Conservation (phyloP, 2,329 filamentous ascomycete genomes). For the Colletotrichum acutatum region DNA sequence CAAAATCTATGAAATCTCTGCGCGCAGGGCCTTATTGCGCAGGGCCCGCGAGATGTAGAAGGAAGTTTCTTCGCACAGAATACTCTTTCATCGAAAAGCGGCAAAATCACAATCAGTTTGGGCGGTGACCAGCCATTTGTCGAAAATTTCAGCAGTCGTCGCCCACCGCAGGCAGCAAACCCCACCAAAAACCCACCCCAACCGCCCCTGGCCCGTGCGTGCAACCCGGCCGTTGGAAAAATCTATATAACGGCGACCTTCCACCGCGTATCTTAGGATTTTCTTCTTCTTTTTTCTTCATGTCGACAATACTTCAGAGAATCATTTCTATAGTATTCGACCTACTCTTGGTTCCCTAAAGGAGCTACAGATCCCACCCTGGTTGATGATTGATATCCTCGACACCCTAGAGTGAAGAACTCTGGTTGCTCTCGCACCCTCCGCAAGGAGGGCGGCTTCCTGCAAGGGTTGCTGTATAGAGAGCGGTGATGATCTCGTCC, state of each 20-base stretch:
- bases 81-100: neutral
- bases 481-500: conserved; percentile 94
- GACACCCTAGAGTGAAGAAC: conserved; percentile 88
- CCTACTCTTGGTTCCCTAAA: conserved; percentile 91
- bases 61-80: neutral
- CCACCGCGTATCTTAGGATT: conserved; percentile 46
- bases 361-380: conserved; percentile 95
- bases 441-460: conserved; percentile 69
- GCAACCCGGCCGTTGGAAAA: neutral
- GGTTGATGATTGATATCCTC: conserved; percentile 95
- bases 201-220: conserved; percentile 11
- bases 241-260: conserved; percentile 53
- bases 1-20: neutral
- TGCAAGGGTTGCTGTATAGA: conserved; percentile 72
- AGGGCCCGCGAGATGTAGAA: neutral
- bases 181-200: neutral
- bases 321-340: conserved; percentile 99
- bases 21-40: neutral
- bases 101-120: neutral
- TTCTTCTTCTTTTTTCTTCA: conserved; percentile 62
- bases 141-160: conserved; percentile 11
- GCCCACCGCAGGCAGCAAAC: conserved; percentile 17
- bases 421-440: conserved; percentile 68
- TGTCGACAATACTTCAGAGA: conserved; percentile 78
- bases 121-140: conserved; percentile 28